These are phyloP conservation scores for Crithidia brevicula DNA, from an alignment of 208 protist species.

Conservation along the genomic window DNA sequence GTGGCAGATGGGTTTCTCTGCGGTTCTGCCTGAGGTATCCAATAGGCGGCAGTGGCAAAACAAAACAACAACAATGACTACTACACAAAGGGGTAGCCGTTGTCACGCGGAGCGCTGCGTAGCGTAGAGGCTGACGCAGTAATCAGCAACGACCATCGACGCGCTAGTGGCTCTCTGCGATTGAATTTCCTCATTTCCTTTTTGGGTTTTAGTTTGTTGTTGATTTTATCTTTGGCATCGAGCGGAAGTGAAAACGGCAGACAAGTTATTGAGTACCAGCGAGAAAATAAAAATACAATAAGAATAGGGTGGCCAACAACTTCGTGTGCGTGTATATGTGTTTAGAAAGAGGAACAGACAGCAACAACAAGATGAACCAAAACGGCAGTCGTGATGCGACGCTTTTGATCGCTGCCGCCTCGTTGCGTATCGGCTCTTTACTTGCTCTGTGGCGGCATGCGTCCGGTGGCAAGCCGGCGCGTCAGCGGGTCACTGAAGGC, in stretches of 20 bases:
- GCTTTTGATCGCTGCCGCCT: no score
- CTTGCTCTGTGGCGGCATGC: slow-evolving; percentile 29
- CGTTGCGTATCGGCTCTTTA: no score
- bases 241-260: slow-evolving; percentile 10
- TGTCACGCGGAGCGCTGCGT: no score
- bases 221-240: slow-evolving; percentile 1
- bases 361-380: neutral
- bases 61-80: no score
- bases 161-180: neutral
- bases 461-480: slow-evolving; percentile 45
- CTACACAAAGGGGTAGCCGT: no score
- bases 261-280: no score
- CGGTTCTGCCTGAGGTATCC: no score
- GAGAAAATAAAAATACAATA: slow-evolving; percentile 6
- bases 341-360: neutral
- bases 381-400: neutral
- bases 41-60: no score
- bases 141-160: no score
- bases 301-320: neutral
- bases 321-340: neutral
- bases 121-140: no score
- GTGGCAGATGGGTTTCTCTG: no score
- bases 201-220: neutral
- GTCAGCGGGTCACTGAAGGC: slow-evolving; percentile 46
- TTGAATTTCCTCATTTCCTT: neutral